These are phyloP conservation scores for Mallotus japonicus DNA, from an alignment of 441 rosid genomes.

Conservation along the genomic window DNA sequence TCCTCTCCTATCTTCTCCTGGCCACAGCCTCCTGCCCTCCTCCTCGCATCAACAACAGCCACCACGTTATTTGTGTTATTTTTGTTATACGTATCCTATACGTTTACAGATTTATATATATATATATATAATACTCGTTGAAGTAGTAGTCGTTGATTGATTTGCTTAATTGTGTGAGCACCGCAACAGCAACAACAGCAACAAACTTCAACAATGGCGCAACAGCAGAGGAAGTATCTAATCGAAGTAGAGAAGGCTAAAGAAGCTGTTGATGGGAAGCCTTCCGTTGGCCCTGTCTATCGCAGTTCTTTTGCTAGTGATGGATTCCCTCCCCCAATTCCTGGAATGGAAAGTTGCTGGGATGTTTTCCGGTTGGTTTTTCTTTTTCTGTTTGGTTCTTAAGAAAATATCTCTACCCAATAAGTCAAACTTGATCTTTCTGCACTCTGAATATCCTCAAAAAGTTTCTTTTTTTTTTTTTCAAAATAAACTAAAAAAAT, in stretches of 20 bases:
- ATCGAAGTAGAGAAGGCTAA: slow-evolving; percentile 66
- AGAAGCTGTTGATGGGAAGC: slow-evolving; percentile 54
- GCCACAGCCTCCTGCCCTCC: too few species aligned
- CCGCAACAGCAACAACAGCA: too few species aligned
- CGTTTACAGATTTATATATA: too few species aligned
- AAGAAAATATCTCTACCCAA: slow-evolving; percentile 15
- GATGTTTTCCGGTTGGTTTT: slow-evolving; percentile 69
- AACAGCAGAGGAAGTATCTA: slow-evolving; percentile 38
- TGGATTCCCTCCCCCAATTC: slow-evolving; percentile 69
- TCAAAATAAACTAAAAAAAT: too few species aligned
- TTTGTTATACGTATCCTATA: too few species aligned
- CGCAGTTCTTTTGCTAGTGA: slow-evolving; percentile 70
- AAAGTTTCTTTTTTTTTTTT: not conserved
- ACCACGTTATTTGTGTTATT: too few species aligned
- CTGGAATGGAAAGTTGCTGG: slow-evolving; percentile 85
- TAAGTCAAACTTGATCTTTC: not conserved
- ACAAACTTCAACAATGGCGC: slow-evolving; percentile 23
- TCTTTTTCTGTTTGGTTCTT: slow-evolving; percentile 19
- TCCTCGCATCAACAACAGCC: too few species aligned
- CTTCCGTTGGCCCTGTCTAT: slow-evolving; percentile 78
- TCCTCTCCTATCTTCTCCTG: too few species aligned
- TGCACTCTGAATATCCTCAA: not conserved
- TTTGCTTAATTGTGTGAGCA: not conserved
- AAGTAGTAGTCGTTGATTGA: not conserved
- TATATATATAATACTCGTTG: too few species aligned